These are phyloP conservation scores for Leishmania amazonensis DNA, from an alignment of 208 protist genomes.

Conservation along the genomic window DNA sequence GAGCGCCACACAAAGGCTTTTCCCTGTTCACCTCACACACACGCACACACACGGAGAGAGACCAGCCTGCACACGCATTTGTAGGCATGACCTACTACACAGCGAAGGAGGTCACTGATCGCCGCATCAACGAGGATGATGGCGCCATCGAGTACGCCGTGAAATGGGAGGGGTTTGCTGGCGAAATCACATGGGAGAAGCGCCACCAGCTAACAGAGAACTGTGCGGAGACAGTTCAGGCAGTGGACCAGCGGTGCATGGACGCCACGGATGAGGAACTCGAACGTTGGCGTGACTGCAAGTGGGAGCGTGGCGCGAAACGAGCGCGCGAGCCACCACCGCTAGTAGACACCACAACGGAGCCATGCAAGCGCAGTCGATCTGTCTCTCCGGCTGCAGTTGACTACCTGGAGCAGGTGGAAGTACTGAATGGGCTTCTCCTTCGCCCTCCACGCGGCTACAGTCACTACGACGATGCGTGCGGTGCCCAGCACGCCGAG, in stretches of 20 bases:
- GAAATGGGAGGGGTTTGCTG: constrained; percentile 40
- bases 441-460: not conserved
- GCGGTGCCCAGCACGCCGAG: not conserved
- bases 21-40: not conserved
- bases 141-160: constrained; percentile 71
- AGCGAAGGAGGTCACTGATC: constrained; percentile 40
- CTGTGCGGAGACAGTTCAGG: constrained; percentile 43
- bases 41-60: not conserved
- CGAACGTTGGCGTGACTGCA: constrained; percentile 30
- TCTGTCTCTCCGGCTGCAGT: constrained; percentile 1
- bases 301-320: not conserved
- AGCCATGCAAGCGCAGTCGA: constrained; percentile 23
- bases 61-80: not conserved
- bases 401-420: not conserved
- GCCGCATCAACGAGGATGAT: constrained; percentile 49
- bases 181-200: constrained; percentile 61
- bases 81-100: constrained; percentile 40
- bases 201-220: constrained; percentile 38
- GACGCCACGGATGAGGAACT: constrained; percentile 37
- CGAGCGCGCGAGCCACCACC: not conserved
- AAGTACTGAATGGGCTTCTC: constrained; percentile 19
- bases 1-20: not conserved
- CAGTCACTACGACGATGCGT: not conserved
- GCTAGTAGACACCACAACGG: constrained; percentile 1
- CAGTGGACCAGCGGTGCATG: constrained; percentile 49